Base-by-base conservation (phyloP, 371 early-diverging fungal genomes). In the Mucor irregularis region DNA sequence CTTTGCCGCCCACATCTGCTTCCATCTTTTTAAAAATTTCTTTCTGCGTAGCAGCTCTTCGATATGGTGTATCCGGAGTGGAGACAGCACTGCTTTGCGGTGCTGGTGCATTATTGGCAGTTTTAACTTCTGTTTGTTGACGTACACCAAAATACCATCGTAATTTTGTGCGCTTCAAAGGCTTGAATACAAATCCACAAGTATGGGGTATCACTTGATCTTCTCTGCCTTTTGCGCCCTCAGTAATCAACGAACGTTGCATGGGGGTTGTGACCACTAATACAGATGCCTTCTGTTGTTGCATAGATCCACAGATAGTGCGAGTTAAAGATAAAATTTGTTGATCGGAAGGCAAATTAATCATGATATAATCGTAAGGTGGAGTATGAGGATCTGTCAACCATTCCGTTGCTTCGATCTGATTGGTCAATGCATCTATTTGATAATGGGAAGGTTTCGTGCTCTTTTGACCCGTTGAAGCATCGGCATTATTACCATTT, bases 121-220 rank as follows among this genome's bases (percentile, higher is more conserved):
- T 16, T 5, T 34, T 47, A 13, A 25, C 29, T 3, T 62, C 53
- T 24, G 66, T 53, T 13, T 62, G 62, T 13, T 68, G 69, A 13
- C 67, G 59, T 2, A 80, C 58, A 5, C 78, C 81, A 68, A 81
- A 81, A 34, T 78, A 81, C 69, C 80, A 74, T 28, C 76, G 62
- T 4, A 84, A 49, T 54, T 82, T 84, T 30, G 73, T 71, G 47
- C 80, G 73, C 34, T 80, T 82, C 52, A 84, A 30, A 0, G 85
- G 85, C 38, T 84, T 84, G 58, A 84, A 84, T 2, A 84, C 79
- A 72, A 82, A 84, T 11, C 81, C 81, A 39, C 78, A 76, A 14
- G 63, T 69, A 5, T 60, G 30, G 0, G 81, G 80, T 14, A 81
- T 61, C n/a, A 65, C 44, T 11, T 58, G 63, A 2, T 61, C 51